Conservation (phyloP, 495 filamentous ascomycete species). For the Aspergillus panamensis region DNA sequence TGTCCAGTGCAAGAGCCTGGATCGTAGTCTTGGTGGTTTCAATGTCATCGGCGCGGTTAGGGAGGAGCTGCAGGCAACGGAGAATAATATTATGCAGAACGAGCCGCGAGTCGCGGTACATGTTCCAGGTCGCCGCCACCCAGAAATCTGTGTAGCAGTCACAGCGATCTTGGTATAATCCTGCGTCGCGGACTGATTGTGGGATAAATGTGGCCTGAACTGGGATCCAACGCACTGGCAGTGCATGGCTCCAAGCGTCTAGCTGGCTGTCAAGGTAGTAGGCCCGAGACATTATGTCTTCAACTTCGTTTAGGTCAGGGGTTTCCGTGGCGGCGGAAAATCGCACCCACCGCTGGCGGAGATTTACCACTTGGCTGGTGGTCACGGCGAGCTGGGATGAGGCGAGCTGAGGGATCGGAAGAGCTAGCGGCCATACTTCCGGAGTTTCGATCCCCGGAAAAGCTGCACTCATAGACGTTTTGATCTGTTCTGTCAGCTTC, state of each 20-base stretch:
- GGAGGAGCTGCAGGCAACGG: conserved; percentile 27
- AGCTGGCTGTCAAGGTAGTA: conserved; percentile 28
- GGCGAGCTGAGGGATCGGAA: conserved; percentile 14
- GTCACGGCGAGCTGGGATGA: conserved; percentile 27
- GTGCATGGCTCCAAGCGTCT: conserved; percentile 26
- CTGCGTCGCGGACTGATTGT: conserved; percentile 31
- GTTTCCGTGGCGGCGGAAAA: background rate
- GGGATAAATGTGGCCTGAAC: conserved; percentile 32
- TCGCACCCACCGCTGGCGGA: conserved; percentile 31
- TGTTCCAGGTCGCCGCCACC: conserved; percentile 60
- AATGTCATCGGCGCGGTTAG: conserved; percentile 13
- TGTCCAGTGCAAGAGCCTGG: conserved; percentile 35
- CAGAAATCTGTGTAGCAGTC: conserved; percentile 60
- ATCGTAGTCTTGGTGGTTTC: conserved; percentile 23
- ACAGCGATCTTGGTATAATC: conserved; percentile 49
- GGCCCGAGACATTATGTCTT: conserved; percentile 25
- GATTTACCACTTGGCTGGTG: conserved; percentile 27
- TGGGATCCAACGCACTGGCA: conserved; percentile 33
- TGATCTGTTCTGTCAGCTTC: conserved; percentile 23
- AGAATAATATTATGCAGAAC: conserved; percentile 52
- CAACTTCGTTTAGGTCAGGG: conserved; percentile 14
- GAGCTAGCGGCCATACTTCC: conserved; percentile 27
- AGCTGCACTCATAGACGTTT: conserved; percentile 23
- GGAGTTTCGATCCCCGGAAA: conserved; percentile 29
- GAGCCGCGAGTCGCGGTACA: conserved; percentile 57